These are phyloP conservation scores for Rhodamnia rubescens DNA, from an alignment of 345 rosid species.

Conservation along the genomic window DNA sequence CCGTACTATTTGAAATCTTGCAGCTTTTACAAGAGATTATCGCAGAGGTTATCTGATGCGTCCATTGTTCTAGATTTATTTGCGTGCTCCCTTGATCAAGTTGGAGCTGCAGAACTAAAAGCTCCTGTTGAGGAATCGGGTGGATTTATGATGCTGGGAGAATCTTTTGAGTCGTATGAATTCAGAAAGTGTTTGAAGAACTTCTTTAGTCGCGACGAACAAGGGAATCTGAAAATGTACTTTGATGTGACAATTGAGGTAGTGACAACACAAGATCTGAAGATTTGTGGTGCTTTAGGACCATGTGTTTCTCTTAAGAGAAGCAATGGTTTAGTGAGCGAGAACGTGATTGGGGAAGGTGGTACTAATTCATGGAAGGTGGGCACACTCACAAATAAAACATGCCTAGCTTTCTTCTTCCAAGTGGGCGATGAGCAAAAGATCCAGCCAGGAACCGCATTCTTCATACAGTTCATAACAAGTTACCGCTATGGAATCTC, in stretches of 20 bases:
- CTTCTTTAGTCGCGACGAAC: constrained; percentile 52
- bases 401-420: constrained; percentile 84
- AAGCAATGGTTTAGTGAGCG: constrained; percentile 61
- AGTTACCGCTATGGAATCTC: constrained; percentile 60
- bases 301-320: constrained; percentile 73
- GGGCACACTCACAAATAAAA: constrained; percentile 56
- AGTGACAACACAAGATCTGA: constrained; percentile 71
- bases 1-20: constrained; percentile 42
- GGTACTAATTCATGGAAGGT: constrained; percentile 82
- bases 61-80: constrained; percentile 74
- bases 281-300: constrained; percentile 84
- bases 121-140: constrained; percentile 71
- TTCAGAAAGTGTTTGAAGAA: constrained; percentile 74
- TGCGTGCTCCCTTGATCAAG: constrained; percentile 94
- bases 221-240: constrained; percentile 66
- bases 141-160: constrained; percentile 85
- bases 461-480: constrained; percentile 79
- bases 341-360: constrained; percentile 64
- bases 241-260: constrained; percentile 85
- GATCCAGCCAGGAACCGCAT: constrained; percentile 75
- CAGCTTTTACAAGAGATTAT: constrained; percentile 51
- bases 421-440: constrained; percentile 51
- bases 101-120: constrained; percentile 83
- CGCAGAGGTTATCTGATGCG: constrained; percentile 49
- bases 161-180: constrained; percentile 65